phyloP scores from a whole-genome alignment of 1,139 yeast species.

The Pneumocystis jirovecii region DNA sequence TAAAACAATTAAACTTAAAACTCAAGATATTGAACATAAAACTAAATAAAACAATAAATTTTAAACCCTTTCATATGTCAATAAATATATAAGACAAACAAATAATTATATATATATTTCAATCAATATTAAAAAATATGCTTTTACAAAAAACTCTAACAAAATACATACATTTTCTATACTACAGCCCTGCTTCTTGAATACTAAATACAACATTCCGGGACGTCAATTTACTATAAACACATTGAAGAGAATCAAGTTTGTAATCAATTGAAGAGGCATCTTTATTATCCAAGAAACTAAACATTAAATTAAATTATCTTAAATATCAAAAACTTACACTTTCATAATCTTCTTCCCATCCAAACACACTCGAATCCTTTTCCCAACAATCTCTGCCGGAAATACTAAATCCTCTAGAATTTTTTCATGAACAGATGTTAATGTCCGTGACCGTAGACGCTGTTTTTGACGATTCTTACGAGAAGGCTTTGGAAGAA shows the following conservation, averaged over 20 bases:
- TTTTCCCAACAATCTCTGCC: slow-evolving; percentile 97
- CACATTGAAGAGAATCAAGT: slow-evolving; percentile 98
- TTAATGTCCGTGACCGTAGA: slow-evolving; percentile 98
- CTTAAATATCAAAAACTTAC: slow-evolving; percentile 7
- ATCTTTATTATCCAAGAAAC: slow-evolving; percentile 92
- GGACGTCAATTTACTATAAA: slow-evolving; percentile 97
- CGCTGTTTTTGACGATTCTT: slow-evolving; percentile 89
- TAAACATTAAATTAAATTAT: slow-evolving; percentile 5
- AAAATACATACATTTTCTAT: neutral
- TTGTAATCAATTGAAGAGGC: slow-evolving; percentile 95
- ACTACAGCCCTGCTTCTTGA: neutral
- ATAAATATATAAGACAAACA: neutral
- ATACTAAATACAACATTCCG: slow-evolving; percentile 83
- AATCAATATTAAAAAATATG: neutral
- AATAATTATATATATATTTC: neutral
- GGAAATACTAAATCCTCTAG: slow-evolving; percentile 99
- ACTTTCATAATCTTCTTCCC: slow-evolving; percentile 98
- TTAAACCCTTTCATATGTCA: neutral
- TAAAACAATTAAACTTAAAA: too few species aligned
- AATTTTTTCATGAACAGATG: slow-evolving; percentile 97
- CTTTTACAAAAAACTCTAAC: neutral
- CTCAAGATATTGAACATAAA: neutral
- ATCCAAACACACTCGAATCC: slow-evolving; percentile 98
- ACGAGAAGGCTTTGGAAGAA: slow-evolving; percentile 91
- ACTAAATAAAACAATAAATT: neutral